phyloP scores from a whole-genome alignment of 2,329 filamentous ascomycete genomes.

The Plectosphaerella cucumerina region DNA sequence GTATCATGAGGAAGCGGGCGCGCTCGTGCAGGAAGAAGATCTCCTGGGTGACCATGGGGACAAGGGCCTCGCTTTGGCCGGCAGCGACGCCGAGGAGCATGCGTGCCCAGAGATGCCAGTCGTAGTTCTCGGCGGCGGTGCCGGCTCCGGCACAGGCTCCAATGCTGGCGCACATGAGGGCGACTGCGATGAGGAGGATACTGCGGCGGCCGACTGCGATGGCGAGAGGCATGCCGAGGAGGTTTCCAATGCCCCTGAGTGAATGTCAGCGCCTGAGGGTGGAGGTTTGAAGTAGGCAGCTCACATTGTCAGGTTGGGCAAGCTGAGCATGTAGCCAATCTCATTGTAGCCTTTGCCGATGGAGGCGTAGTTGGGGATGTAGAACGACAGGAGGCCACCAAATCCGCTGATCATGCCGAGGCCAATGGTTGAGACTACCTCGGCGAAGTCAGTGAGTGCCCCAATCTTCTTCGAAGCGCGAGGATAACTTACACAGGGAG shows the following conservation, averaged over 20 bases:
- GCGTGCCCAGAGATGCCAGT: slow-evolving; percentile 31
- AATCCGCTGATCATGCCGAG: neutral
- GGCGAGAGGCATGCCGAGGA: slow-evolving; percentile 27
- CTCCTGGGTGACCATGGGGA: slow-evolving; percentile 35
- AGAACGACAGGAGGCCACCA: neutral
- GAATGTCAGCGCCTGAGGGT: neutral
- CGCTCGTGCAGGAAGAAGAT: slow-evolving; percentile 41
- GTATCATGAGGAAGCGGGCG: slow-evolving; percentile 32
- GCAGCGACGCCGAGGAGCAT: slow-evolving; percentile 33
- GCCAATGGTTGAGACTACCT: neutral
- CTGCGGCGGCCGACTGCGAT: slow-evolving; percentile 27
- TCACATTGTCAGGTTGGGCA: neutral
- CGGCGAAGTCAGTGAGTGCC: neutral
- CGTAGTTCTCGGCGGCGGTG: slow-evolving; percentile 16
- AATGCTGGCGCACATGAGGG: slow-evolving; percentile 21
- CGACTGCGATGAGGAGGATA: slow-evolving; percentile 23
- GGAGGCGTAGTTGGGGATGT: neutral
- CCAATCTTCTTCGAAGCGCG: neutral
- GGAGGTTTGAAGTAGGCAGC: neutral
- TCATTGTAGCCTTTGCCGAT: neutral
- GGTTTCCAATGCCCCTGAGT: slow-evolving; percentile 24
- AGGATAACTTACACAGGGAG: neutral
- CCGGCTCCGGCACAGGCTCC: slow-evolving; percentile 20
- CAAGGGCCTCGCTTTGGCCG: slow-evolving; percentile 36
- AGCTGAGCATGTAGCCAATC: neutral